Conservation (phyloP, 2,329 filamentous ascomycete genomes). For the Phyllosticta capitalensis region DNA sequence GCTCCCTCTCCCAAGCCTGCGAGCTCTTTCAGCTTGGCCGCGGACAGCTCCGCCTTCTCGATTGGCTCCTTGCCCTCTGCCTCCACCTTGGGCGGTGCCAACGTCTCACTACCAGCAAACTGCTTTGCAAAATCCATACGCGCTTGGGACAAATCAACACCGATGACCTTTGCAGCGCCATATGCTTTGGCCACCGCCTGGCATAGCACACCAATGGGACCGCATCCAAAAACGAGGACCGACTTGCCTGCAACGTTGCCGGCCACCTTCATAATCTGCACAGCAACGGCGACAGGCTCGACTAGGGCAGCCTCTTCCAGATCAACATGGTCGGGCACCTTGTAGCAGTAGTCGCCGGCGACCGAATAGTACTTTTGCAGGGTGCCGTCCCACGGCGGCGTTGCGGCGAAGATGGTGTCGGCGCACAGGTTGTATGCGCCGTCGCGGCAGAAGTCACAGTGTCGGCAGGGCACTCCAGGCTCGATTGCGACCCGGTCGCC, state of each 20-base stretch:
- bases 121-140: constrained; percentile 17
- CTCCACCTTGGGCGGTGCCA: constrained; percentile 10
- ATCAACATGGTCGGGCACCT: constrained; percentile 18
- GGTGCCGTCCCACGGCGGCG: constrained; percentile 19
- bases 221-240: constrained; percentile 17
- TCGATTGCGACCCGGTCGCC: constrained; percentile 18
- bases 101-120: constrained; percentile 15
- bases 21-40: constrained; percentile 13
- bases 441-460: constrained; percentile 12
- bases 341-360: constrained; percentile 20
- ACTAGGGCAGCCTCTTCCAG: constrained; percentile 20
- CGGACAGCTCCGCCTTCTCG: constrained; percentile 12
- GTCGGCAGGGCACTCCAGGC: constrained; percentile 16
- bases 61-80: constrained; percentile 10
- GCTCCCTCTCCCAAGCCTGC: constrained; percentile 16
- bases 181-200: constrained; percentile 18
- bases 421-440: constrained; percentile 14
- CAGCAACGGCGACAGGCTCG: constrained; percentile 20
- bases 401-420: constrained; percentile 13
- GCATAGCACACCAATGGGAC: constrained; percentile 19
- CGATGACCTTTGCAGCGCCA: constrained; percentile 16
- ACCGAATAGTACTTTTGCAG: constrained; percentile 19
- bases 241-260: constrained; percentile 14
- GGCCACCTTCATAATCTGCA: constrained; percentile 17
- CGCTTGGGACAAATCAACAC: constrained; percentile 15